phyloP scores from a whole-genome alignment of 1,284 basidiomycete species.

The Marasmius sp. region DNA sequence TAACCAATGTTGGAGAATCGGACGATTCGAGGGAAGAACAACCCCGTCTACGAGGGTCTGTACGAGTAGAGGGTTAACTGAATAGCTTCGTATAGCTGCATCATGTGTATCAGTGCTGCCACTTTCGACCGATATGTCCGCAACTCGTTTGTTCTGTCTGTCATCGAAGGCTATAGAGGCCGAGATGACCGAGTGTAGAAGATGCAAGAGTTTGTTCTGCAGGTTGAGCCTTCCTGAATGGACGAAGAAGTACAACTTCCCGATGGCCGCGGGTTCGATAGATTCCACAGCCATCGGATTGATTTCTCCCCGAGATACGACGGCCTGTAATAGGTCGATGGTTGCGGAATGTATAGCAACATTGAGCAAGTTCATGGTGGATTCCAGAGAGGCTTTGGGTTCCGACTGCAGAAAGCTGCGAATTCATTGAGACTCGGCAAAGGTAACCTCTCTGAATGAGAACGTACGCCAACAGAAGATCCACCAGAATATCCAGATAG shows the following conservation, averaged over 20 bases:
- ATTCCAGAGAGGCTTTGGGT: slow-evolving; percentile 46
- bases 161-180: slow-evolving; percentile 40
- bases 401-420: slow-evolving; percentile 76
- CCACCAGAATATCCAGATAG: slow-evolving; percentile 75
- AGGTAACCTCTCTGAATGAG: not conserved
- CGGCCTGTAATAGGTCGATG: slow-evolving; percentile 80
- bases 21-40: slow-evolving; percentile 63
- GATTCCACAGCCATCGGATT: slow-evolving; percentile 56
- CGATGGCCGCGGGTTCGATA: slow-evolving; percentile 72
- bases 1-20: slow-evolving; percentile 91
- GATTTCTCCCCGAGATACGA: slow-evolving; percentile 80
- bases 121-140: slow-evolving; percentile 29
- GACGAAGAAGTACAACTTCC: slow-evolving; percentile 75
- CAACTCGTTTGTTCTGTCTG: slow-evolving; percentile 25
- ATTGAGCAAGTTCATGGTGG: slow-evolving; percentile 63
- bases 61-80: slow-evolving; percentile 69
- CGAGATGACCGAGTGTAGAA: slow-evolving; percentile 84
- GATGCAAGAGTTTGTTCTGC: slow-evolving; percentile 91
- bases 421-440: slow-evolving; percentile 1
- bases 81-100: slow-evolving; percentile 31
- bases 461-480: slow-evolving; percentile 66
- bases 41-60: slow-evolving; percentile 84
- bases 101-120: slow-evolving; percentile 17
- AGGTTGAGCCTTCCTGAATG: slow-evolving; percentile 73
- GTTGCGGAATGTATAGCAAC: slow-evolving; percentile 69